Conservation (phyloP, 805 yeast genomes). For the Priceomyces castillae region DNA sequence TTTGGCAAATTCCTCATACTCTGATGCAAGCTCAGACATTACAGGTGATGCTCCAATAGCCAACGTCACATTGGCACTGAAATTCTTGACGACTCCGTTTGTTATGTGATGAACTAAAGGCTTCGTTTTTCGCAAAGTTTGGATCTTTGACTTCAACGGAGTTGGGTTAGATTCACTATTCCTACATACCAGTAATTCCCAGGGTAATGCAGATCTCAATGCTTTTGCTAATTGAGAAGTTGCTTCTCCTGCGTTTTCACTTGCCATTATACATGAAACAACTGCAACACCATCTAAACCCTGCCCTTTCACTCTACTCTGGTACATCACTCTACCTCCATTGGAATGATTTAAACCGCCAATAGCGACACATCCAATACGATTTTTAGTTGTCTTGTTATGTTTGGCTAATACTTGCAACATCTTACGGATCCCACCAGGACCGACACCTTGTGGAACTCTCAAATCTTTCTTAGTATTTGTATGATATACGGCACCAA, state of each 20-base stretch:
- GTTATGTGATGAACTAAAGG: slow-evolving; percentile 88
- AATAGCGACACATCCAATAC: slow-evolving; percentile 66
- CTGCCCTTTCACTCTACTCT: slow-evolving; percentile 44
- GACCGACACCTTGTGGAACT: slow-evolving; percentile 57
- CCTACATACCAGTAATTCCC: slow-evolving; percentile 10
- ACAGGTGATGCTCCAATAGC: slow-evolving; percentile 86
- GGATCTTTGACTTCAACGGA: slow-evolving; percentile 5
- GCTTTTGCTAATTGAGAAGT: slow-evolving; percentile 37
- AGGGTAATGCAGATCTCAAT: slow-evolving; percentile 27
- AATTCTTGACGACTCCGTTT: slow-evolving; percentile 82
- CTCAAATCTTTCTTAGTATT: slow-evolving; percentile 57
- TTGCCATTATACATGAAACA: slow-evolving; percentile 82
- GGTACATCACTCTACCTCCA: slow-evolving; percentile 54
- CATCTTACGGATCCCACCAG: slow-evolving; percentile 58
- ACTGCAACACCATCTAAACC: slow-evolving; percentile 80
- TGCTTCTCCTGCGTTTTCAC: slow-evolving; percentile 49
- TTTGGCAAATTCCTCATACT: slow-evolving; percentile 62
- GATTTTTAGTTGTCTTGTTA: slow-evolving; percentile 20
- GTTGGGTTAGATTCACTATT: background rate
- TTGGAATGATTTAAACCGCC: slow-evolving; percentile 75
- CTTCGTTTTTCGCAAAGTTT: slow-evolving; percentile 21
- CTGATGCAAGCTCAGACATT: slow-evolving; percentile 74
- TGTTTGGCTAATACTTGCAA: slow-evolving; percentile 41
- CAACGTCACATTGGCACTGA: slow-evolving; percentile 81
- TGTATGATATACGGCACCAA: slow-evolving; percentile 78